These are phyloP conservation scores for Saccharomycopsis oosterbeekiorum DNA, from an alignment of 805 yeast species.

Conservation along the genomic window DNA sequence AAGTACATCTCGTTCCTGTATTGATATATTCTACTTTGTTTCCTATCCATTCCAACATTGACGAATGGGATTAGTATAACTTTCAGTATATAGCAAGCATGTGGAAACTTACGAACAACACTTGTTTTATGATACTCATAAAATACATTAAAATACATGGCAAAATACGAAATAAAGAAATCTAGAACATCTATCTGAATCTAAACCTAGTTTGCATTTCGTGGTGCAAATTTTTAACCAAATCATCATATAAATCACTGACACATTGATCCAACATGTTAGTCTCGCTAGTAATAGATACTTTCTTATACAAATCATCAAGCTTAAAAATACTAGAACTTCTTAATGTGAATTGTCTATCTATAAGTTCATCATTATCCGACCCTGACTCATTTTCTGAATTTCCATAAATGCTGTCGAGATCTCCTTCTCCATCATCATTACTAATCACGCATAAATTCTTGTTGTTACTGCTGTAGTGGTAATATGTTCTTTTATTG, in stretches of 20 bases:
- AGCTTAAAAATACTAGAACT: slow-evolving; percentile 13
- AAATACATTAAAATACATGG: background rate
- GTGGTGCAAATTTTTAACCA: slow-evolving; percentile 13
- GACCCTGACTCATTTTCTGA: background rate
- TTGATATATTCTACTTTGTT: no score
- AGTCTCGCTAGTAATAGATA: slow-evolving; percentile 15
- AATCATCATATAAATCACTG: slow-evolving; percentile 14
- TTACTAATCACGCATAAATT: background rate
- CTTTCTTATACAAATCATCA: slow-evolving; percentile 13
- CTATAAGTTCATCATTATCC: slow-evolving; percentile 1
- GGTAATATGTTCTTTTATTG: background rate
- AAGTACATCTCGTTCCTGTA: background rate
- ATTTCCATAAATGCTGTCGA: background rate
- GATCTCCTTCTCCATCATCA: background rate
- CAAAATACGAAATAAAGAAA: background rate
- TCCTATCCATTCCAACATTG: no score
- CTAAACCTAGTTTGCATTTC: slow-evolving; percentile 11
- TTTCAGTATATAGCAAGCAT: no score
- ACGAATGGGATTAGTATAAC: no score
- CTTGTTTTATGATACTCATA: no score
- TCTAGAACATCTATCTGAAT: background rate
- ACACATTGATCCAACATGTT: slow-evolving; percentile 8
- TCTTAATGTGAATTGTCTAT: slow-evolving; percentile 17
- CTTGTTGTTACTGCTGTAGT: background rate
- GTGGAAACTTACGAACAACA: no score